phyloP scores from a whole-genome alignment of 352 stramenopile species.

The Phytopythium delawarense region DNA sequence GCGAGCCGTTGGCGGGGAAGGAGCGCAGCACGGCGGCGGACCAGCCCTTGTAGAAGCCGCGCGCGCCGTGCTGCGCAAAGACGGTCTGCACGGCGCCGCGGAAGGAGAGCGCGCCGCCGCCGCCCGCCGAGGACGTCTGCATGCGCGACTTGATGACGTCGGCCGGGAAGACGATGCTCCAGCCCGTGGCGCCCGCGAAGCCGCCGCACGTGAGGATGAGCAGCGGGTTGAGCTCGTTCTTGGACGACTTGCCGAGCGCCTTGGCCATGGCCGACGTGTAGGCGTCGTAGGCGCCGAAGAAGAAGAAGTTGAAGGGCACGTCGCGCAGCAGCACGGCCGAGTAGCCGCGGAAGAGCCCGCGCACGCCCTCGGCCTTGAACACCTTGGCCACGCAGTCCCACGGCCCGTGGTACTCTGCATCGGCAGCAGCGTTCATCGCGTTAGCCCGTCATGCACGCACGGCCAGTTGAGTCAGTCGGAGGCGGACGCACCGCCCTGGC shows the following conservation, averaged over 20 bases:
- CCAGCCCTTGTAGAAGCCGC: conserved; percentile 86
- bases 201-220: conserved; percentile 75
- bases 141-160: conserved; percentile 86
- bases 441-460: background rate
- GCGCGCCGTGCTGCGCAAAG: conserved; percentile 62
- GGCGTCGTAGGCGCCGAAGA: conserved; percentile 83
- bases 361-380: conserved; percentile 49
- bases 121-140: conserved; percentile 46
- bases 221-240: conserved; percentile 69
- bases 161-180: conserved; percentile 83
- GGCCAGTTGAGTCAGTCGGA: background rate
- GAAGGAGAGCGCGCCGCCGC: conserved; percentile 24
- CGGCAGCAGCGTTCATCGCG: background rate
- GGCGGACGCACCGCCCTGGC: conserved; percentile 40
- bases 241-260: conserved; percentile 50
- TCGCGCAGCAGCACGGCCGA: conserved; percentile 80
- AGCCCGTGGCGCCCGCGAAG: conserved; percentile 71
- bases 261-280: conserved; percentile 52
- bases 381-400: conserved; percentile 70
- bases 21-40: conserved; percentile 74
- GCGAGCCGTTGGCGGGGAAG: conserved; percentile 87
- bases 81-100: conserved; percentile 47
- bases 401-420: conserved; percentile 54
- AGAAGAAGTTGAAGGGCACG: conserved; percentile 90
- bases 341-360: conserved; percentile 77